Percentiles rank a stretch among this genome's conserved stretches.
These are phyloP conservation scores for Citropsis articulata DNA, from an alignment of 345 rosid species.

Conservation along the genomic window DNA sequence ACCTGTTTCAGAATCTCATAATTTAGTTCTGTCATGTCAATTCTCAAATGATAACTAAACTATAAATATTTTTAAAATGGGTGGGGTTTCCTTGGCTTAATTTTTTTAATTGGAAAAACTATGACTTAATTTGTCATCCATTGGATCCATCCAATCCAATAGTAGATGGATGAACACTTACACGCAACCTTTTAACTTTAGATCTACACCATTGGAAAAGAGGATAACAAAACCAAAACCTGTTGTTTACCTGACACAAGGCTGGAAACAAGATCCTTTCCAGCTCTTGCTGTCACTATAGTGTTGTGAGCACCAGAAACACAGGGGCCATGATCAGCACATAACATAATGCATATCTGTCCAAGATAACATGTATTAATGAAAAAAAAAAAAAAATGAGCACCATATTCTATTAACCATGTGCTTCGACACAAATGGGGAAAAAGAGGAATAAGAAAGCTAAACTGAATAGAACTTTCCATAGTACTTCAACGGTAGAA, in stretches of 20 bases:
- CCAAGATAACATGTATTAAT: conserved; percentile 18
- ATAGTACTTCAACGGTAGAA: background rate
- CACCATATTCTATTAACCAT: background rate
- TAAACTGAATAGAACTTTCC: background rate
- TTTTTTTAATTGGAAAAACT: too few species aligned
- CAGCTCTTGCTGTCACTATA: conserved; percentile 97
- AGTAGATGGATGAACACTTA: too few species aligned
- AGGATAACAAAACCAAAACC: conserved; percentile 1
- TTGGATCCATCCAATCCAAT: too few species aligned
- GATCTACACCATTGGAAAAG: background rate
- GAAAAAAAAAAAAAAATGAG: background rate
- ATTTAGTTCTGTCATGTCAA: conserved; percentile 7
- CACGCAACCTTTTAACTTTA: too few species aligned
- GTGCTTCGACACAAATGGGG: background rate
- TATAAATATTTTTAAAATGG: too few species aligned
- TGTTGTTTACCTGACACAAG: conserved; percentile 70
- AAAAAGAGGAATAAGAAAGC: background rate
- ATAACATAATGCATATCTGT: conserved; percentile 95
- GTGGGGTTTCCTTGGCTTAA: too few species aligned
- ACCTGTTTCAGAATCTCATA: conserved; percentile 48
- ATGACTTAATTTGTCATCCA: too few species aligned
- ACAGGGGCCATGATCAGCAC: conserved; percentile 98
- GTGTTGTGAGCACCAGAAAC: conserved; percentile 98
- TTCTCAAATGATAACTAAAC: background rate
- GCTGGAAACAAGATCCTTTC: conserved; percentile 97